These are phyloP conservation scores for Solanum clarkiae DNA, from an alignment of 257 asterid genomes.

Conservation along the genomic window DNA sequence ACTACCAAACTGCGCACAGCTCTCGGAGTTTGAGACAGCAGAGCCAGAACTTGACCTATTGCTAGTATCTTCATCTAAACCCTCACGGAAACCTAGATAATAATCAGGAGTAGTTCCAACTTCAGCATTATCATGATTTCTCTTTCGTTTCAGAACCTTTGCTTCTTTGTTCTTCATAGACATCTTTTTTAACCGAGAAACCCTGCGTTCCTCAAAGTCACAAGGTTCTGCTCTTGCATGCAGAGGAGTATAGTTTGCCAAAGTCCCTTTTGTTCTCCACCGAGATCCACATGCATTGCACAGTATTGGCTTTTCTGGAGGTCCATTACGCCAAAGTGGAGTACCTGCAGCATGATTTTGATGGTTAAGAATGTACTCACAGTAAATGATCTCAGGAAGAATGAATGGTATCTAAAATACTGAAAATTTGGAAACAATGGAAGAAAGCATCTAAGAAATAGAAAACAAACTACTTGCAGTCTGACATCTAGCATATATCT, in stretches of 20 bases:
- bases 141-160: constrained; percentile 59
- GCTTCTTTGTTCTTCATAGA: constrained; percentile 53
- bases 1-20: constrained; percentile 70
- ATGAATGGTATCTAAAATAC: background rate
- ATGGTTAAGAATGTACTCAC: background rate
- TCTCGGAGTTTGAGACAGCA: constrained; percentile 85
- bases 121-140: constrained; percentile 26
- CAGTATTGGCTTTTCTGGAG: constrained; percentile 94
- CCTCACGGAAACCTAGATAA: constrained; percentile 40
- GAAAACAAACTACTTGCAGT: background rate
- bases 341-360: constrained; percentile 35
- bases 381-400: background rate
- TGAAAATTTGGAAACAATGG: background rate
- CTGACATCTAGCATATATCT: background rate
- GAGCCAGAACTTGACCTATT: constrained; percentile 97
- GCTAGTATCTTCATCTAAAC: constrained; percentile 72
- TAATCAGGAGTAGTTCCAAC: constrained; percentile 40
- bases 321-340: constrained; percentile 99
- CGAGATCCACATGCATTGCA: constrained; percentile 99
- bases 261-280: constrained; percentile 96
- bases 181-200: constrained; percentile 39
- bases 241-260: constrained; percentile 85
- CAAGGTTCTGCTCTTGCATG: constrained; percentile 77
- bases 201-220: constrained; percentile 49
- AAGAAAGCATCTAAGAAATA: background rate